Evolutionary conservation across 495 filamentous ascomycete species (phyloP), one percentile per base, ranked within the genome.

Genomic region (Cenococcum geophilum): DNA sequence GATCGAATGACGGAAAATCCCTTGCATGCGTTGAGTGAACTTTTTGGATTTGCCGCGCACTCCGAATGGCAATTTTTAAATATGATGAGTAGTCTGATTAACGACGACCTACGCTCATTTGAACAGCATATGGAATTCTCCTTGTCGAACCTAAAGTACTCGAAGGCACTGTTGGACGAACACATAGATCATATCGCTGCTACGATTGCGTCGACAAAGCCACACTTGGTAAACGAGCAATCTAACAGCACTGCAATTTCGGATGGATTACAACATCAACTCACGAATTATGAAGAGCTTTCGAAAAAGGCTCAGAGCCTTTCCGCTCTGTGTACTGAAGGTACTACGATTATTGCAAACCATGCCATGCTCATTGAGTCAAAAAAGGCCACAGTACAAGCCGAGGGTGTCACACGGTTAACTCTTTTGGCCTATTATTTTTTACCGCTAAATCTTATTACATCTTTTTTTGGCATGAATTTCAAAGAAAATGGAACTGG

Each of bases 381-480:
- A 5, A 21, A 4, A 12, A 21, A 27, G 23, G 18, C 21, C 21
- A 23, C 22, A 14, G 12, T 12, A 11, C 14, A 51, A 12, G 48
- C 48, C 18, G 23, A 51, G 48, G 16, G 23, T 1, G 48, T 51
- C 4, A 12, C 14, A 12, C 14, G 48, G 20, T 12, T 51, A 4
- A 51, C 48, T 1, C 23, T 51, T 12, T 21, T 51, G 10, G 48
- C 48, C 22, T 20, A 18, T 16, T 18, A 18, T 23, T 51, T 51
- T 23, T 12, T 51, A 14, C 48, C 48, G 2, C 18, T 51, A 21
- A 22, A 12, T 23, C 21, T 51, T 51, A 27, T 23, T 12, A 51
- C 48, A 12, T 51, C 48, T 22, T 27, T 51, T 4, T 51, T 51
- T 22, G 48, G 48, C 23, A 51, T 51, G 48, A 51, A 51, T 27